Percentiles rank a stretch among this genome's conserved stretches.
Conservation (phyloP, 73 alveolate species). For the Tetrahymena borealis region DNA sequence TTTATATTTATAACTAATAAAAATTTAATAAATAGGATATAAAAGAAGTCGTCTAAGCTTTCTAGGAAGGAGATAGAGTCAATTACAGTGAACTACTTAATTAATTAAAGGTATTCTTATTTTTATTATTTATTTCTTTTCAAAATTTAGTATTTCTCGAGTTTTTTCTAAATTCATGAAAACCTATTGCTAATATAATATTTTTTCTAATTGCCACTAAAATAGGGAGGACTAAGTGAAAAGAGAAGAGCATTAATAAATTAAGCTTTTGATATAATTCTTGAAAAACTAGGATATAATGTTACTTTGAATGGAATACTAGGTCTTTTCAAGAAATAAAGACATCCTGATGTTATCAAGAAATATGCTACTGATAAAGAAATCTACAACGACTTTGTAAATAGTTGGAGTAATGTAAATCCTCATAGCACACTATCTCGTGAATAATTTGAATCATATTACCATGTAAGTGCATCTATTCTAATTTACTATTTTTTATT, state of each 20-base stretch:
- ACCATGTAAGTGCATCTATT: too few relatives aligned
- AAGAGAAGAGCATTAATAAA: slow-evolving; percentile 7
- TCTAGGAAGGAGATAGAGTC: not conserved
- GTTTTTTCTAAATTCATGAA: not conserved
- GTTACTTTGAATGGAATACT: slow-evolving; percentile 6
- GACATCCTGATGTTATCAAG: slow-evolving; percentile 38
- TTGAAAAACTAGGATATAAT: not conserved
- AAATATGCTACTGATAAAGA: slow-evolving; percentile 32
- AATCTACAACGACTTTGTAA: slow-evolving; percentile 22
- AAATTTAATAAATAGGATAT: not conserved
- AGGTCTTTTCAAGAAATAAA: not conserved
- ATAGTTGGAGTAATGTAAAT: slow-evolving; percentile 19
- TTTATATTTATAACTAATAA: too few relatives aligned
- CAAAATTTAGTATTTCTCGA: not conserved
- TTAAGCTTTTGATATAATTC: slow-evolving; percentile 14
- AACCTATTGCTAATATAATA: not conserved
- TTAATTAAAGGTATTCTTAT: not conserved
- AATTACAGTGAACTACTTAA: not conserved
- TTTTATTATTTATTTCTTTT: not conserved
- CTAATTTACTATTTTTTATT: not conserved
- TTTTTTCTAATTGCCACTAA: slow-evolving; percentile 1
- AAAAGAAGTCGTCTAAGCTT: not conserved
- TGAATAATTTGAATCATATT: slow-evolving; percentile 16
- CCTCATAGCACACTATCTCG: slow-evolving; percentile 14
- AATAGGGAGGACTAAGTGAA: slow-evolving; percentile 2